Base-by-base conservation (phyloP, 73 alveolate species). In the Loxodes magnus region DNA sequence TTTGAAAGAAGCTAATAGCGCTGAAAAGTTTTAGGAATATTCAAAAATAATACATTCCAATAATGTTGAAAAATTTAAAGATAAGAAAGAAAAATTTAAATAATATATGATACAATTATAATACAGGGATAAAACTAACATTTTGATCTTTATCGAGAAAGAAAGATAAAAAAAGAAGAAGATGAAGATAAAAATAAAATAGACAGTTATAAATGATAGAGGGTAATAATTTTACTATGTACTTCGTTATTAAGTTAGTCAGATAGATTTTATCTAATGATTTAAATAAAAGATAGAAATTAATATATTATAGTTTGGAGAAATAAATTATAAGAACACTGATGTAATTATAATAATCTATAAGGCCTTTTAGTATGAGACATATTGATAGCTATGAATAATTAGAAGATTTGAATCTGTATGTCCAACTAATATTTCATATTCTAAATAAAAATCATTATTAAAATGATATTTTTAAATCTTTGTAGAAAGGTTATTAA, bases 21-120 rank as follows among this genome's bases (percentile, higher is more conserved):
- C 99, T 0, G 99, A 96, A 66, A 95, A 90, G 61, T 67, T 96
- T 25, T 91, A 87, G 35, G 95, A 86, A 71, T 98, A 99, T 17
- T 91, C n/a, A n/a, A n/a, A n/a, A 89, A 49, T 79, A 63, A 43
- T 94, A 91, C 67, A 82, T 96, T 53, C 88, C 83, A 44, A 98
- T 83, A 2, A 69, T 89, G 43, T 68, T 92, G 26, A 81, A 78
- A 35, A 87, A 85, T 65, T 12, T 49, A 35, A 17, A 57, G 74
- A 34, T 81, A 76, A 5, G 59, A 39, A 36, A 77, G 56, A 43
- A 63, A 56, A 55, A 51, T 90, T 24, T 46, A 74, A 36, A 83
- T 78, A 36, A 68, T 78, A 5, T 84, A 89, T 67, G 94, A 92
- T 62, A 70, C 85, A n/a, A n/a, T n/a, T n/a, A n/a, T n/a, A n/a